Base-by-base conservation (phyloP, 2,329 filamentous ascomycete species). In the Fusarium heterosporum region DNA sequence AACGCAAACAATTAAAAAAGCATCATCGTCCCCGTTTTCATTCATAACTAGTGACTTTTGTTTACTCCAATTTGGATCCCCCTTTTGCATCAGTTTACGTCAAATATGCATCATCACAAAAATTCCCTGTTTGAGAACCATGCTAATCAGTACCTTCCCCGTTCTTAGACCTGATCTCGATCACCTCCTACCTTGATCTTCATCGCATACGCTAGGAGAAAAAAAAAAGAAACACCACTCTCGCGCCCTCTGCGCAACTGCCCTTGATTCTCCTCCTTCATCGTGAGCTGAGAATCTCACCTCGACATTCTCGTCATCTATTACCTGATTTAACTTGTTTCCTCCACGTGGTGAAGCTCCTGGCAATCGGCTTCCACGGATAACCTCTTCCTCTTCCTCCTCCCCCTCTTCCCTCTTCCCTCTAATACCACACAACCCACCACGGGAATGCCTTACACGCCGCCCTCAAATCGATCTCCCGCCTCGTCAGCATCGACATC, bases 381-480 rank as follows among this genome's bases (percentile, higher is more conserved):
- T 51, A 56, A 72, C 70, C 45, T 55, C 28, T 22, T 55, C 57
- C 36, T 34, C 61, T 51, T 32, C 54, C 34, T 25, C 32, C 61
- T 51, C 29, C 54, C 34, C 30, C 32, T 25, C 34, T 40, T 52
- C 46, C 49, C 49, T 36, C 48, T 47, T 62, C 57, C 43, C 47
- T 55, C 52, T 46, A 56, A 59, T 53, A 50, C 42, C 53, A 56
- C 36, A 57, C 34, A 55, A 61, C 69, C 73, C 69, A 69, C 63
- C 62, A 73, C 78, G 78, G 82, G 85, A 82, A 96, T 96, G 92
- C 92, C 92, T 88, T 96, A 96, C 83, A 96, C 92, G 79, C 92
- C 92, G 63, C 92, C 92, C 66, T 87, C 89, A 73, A 86, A 87
- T 75, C 82, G 84, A 75, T 89, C 88, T 63, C 87, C 88, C 74